Evolutionary conservation across 306 rosid genomes (phyloP), one percentile per base, ranked within the genome.

Genomic region (Quercus suber): DNA sequence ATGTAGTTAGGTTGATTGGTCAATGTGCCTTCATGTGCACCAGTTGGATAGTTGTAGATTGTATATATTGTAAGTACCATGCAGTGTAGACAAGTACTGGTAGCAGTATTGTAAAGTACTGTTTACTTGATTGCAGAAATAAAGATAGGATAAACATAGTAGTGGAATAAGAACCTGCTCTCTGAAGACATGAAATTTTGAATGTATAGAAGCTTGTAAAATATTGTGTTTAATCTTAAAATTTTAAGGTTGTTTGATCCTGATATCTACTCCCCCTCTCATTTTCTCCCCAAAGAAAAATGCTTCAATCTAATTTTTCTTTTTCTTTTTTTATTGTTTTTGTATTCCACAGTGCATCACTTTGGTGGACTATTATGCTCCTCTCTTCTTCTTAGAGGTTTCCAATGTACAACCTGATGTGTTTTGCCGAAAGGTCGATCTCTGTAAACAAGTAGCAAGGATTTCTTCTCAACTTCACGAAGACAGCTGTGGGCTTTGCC

Each of bases 301-400:
- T 57, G 58, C 11, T 63, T 7, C 30, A 61, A 49, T 55, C 23
- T 28, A 37, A 35, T 69, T 58, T 43, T 31, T 67, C 25, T 56
- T 45, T 21, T 56, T 55, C 27, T 53, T 25, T 53, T 10, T 81
- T 77, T 58, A 17, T 81, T 31, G 69, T 71, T 63, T 35, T 65
- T 73, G 35, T 13, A 69, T 88, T 75, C 30, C 17, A 72, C 87
- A 95, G 99, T 95, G 99, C 81, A 12, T 72, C 79, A 55, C 76
- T 74, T 80, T 95, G 88, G 99, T 95, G 89, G 90, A 93, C 85
- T 79, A 89, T 69, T 95, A 95, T 79, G 87, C 89, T 76, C 92
- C 99, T 53, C 90, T 91, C 65, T 86, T 95, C 90, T 91, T 95
- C 87, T 52, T 72, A 68, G 96, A 91, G 90, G 11, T 86, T 55